Conservation (phyloP, 2,329 filamentous ascomycete species). For the Pseudocercospora eumusae region DNA sequence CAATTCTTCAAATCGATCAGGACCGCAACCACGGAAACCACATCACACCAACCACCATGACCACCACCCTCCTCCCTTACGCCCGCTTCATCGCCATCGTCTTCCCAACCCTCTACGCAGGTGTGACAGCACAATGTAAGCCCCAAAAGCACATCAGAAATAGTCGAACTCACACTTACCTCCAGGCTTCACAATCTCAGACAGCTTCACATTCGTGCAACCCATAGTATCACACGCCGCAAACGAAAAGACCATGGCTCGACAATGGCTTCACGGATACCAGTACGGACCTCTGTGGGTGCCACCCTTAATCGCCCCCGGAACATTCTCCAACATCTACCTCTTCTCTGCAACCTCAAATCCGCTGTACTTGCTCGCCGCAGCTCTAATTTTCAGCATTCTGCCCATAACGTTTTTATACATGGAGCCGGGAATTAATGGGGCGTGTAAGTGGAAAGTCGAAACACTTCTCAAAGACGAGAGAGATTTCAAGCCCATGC, state of each 20-base stretch:
- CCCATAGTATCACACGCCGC: conserved; percentile 40
- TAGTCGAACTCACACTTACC: conserved; percentile 6
- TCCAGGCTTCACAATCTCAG: conserved; percentile 27
- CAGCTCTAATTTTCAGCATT: conserved; percentile 38
- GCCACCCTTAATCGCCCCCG: conserved; percentile 41
- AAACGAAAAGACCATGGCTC: conserved; percentile 40
- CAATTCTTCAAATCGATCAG: neutral
- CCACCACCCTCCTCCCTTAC: neutral
- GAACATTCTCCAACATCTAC: conserved; percentile 38
- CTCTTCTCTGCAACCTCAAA: conserved; percentile 27
- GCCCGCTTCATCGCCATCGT: conserved; percentile 33
- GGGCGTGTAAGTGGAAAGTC: conserved; percentile 44
- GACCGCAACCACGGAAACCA: too few species aligned
- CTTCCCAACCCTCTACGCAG: conserved; percentile 29
- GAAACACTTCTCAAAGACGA: conserved; percentile 39
- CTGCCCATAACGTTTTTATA: conserved; percentile 43
- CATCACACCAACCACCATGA: neutral
- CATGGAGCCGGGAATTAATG: conserved; percentile 45
- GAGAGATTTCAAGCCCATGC: conserved; percentile 17
- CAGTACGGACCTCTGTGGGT: conserved; percentile 42
- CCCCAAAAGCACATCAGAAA: neutral
- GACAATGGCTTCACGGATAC: conserved; percentile 46
- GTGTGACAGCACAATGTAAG: conserved; percentile 31
- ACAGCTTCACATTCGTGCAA: conserved; percentile 42
- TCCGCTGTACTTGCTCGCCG: conserved; percentile 32